Percentiles rank a stretch among this genome's conserved stretches.
phyloP scores from a whole-genome alignment of 805 yeast species.

The Kluyveromyces nonfermentans region DNA sequence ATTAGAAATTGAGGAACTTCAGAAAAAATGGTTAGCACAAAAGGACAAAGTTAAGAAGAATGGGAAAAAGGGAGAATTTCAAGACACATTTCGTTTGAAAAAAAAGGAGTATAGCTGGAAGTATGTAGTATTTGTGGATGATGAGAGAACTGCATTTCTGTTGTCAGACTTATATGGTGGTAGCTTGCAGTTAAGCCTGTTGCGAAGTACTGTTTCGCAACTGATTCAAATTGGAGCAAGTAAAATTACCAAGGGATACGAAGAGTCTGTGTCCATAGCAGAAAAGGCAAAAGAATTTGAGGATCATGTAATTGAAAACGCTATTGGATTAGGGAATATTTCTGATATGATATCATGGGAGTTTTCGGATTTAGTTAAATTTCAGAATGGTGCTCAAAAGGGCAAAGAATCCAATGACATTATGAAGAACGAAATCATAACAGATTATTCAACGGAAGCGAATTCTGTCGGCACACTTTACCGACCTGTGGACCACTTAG shows the following conservation, averaged over 20 bases:
- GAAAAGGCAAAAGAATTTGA: constrained; percentile 26
- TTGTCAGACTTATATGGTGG: constrained; percentile 38
- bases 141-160: constrained; percentile 37
- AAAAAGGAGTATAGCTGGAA: constrained; percentile 18
- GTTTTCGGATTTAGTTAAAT: constrained; percentile 9
- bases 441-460: constrained; percentile 41
- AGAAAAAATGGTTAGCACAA: neutral
- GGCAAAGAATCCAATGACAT: constrained; percentile 15
- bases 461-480: constrained; percentile 32
- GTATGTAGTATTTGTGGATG: constrained; percentile 17
- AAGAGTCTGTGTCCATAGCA: constrained; percentile 7
- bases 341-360: constrained; percentile 18
- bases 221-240: constrained; percentile 38
- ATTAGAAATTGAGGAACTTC: constrained; percentile 43
- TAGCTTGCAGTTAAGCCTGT: constrained; percentile 29
- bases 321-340: constrained; percentile 13
- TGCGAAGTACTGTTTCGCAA: constrained; percentile 28
- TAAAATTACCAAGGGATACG: constrained; percentile 43
- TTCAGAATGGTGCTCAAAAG: constrained; percentile 4
- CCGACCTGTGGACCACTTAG: constrained; percentile 44
- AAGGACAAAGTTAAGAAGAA: constrained; percentile 10
- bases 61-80: constrained; percentile 12
- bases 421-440: constrained; percentile 40
- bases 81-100: constrained; percentile 25
- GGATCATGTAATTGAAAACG: constrained; percentile 15